Base-by-base conservation (phyloP, 1,284 basidiomycete species). In the Naganishia albida region DNA sequence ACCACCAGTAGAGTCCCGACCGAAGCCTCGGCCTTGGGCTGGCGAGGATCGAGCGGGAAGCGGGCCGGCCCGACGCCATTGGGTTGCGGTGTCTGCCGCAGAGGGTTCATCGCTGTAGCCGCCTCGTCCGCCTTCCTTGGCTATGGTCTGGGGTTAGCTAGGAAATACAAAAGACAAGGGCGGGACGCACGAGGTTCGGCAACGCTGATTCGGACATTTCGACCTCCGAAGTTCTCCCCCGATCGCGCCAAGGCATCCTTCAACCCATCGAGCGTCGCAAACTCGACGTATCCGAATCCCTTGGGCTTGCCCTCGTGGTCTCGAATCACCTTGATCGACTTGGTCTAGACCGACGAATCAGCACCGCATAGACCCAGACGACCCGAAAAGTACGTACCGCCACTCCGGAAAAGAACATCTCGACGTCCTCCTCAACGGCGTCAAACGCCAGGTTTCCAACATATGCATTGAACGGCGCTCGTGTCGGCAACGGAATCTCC, bases 251-350 rank as follows among this genome's bases (percentile, higher is more conserved):
- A 80, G 7, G 89, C 95, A 63, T 87, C 86, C 80, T 93, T 93
- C 69, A 98, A 82, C 50, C 86, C 87, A 43, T 93, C 90, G 65
- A 92, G 77, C 62, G 88, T 87, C 43, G 83, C 84, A 74, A 98
- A 99, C 77, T 99, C 95, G 69, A 98, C 87, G 76, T 99, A 99
- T 39, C 95, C 96, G 80, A 97, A 99, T 1, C 96, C 96, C 79
- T 97, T 98, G 39, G 93, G 90, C 77, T 93, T 93, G 63, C 94
- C 93, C 54, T 81, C 80, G 65, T 87, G 85, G 73, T 94, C 93
- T 72, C 85, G 89, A 77, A 99, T 94, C 70, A 99, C 89, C 81
- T 97, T 93, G 70, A 93, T 86, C 26, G 88, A 88, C 76, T 90
- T 89, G 68, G 87, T 84, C 87, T 91, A 71, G 10, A 78, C 56